Conservation (phyloP, 352 stramenopile genomes). For the Phytopythium helicoides region DNA sequence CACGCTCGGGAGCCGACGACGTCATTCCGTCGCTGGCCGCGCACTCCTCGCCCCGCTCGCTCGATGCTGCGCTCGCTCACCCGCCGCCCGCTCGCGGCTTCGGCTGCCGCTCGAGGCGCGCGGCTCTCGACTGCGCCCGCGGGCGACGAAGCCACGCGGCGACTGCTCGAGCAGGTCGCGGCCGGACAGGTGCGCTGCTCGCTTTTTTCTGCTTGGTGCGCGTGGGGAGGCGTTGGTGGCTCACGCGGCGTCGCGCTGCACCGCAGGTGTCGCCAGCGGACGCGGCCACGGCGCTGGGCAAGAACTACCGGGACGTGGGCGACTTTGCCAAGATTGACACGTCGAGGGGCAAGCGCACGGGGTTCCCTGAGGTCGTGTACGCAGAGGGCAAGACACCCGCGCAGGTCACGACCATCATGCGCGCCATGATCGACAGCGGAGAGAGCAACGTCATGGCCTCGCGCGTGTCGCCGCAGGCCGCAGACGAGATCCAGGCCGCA, state of each 20-base stretch:
- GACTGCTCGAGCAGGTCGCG: constrained; percentile 1
- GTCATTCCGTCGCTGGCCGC: neutral
- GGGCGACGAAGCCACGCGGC: neutral
- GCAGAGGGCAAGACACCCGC: constrained; percentile 90
- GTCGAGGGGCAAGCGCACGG: constrained; percentile 79
- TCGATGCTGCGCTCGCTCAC: neutral
- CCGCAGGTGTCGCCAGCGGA: constrained; percentile 22
- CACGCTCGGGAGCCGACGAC: too few species aligned
- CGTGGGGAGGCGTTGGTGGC: neutral
- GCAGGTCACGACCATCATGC: constrained; percentile 90
- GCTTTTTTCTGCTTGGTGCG: too few species aligned
- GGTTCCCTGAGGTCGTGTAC: constrained; percentile 96
- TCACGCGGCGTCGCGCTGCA: neutral
- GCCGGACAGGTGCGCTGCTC: neutral
- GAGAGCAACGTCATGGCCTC: constrained; percentile 81
- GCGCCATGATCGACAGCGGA: constrained; percentile 73
- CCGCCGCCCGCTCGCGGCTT: too few species aligned
- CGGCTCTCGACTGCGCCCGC: neutral
- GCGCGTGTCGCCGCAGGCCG: constrained; percentile 55
- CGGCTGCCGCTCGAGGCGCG: neutral
- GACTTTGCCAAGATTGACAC: constrained; percentile 89
- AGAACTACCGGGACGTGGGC: constrained; percentile 54
- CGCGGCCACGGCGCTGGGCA: constrained; percentile 16
- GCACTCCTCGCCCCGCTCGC: neutral
- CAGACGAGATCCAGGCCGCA: constrained; percentile 31